phyloP scores from a whole-genome alignment of 495 filamentous ascomycete genomes.

The Penicillium arizonense region DNA sequence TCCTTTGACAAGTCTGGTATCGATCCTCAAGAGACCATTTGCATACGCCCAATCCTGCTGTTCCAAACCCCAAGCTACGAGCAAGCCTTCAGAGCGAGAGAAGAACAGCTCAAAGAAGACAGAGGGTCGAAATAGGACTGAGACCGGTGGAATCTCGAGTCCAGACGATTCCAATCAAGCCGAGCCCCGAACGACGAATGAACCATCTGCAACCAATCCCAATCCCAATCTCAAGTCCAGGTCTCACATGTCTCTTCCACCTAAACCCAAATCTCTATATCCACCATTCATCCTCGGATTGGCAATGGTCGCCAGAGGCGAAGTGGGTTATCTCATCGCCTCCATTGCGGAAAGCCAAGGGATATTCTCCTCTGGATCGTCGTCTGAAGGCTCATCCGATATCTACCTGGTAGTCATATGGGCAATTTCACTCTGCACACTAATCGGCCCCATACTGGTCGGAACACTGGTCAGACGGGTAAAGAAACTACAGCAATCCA shows the following conservation, averaged over 20 bases:
- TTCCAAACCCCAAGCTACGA: not conserved
- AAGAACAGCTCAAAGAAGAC: not conserved
- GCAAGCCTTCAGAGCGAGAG: not conserved
- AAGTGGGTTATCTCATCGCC: slow-evolving; percentile 78
- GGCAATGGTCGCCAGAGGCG: slow-evolving; percentile 74
- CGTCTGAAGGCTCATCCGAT: slow-evolving; percentile 28
- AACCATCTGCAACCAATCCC: not conserved
- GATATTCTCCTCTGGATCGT: slow-evolving; percentile 40
- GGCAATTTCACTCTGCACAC: slow-evolving; percentile 74
- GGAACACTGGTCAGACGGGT: slow-evolving; percentile 58
- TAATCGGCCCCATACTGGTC: slow-evolving; percentile 68
- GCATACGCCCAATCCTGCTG: slow-evolving; percentile 8
- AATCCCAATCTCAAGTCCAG: not conserved
- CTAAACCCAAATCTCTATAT: slow-evolving; percentile 56
- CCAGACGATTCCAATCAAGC: not conserved
- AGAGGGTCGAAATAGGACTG: too few species aligned
- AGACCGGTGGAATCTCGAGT: not conserved
- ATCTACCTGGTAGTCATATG: slow-evolving; percentile 68
- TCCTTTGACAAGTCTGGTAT: slow-evolving; percentile 8
- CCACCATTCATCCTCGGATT: slow-evolving; percentile 56
- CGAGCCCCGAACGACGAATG: not conserved
- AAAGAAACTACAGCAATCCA: slow-evolving; percentile 31
- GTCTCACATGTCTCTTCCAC: slow-evolving; percentile 8
- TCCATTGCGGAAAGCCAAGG: slow-evolving; percentile 61
- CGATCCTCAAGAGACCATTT: slow-evolving; percentile 7